Evolutionary conservation across 805 yeast species (phyloP), one percentile per base, ranked within the genome.

Genomic region (Lachancea waltii): DNA sequence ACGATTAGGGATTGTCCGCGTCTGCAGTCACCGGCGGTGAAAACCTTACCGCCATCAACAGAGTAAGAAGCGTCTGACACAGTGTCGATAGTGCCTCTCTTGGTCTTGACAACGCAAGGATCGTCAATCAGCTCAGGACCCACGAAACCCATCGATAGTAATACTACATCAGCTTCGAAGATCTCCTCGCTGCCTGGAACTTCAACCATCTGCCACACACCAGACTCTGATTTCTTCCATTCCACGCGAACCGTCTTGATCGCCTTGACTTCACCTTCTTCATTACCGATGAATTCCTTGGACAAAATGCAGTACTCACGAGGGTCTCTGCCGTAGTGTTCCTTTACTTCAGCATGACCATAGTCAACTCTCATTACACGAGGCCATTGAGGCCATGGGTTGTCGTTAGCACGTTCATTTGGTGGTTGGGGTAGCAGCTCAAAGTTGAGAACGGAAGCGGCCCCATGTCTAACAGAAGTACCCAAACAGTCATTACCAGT

Each of bases 361-460:
- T 90, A 90, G 68, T 90, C 98, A 43, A 90, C 95, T 58, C 97
- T 78, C 82, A 92, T 90, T 55, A 92, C 77, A 61, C 96, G 75
- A 51, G 98, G 97, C 97, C 97, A 90, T 69, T 90, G 98, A 30
- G 98, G 98, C 98, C 98, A 90, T 64, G 98, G 97, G 67, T 90
- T 90, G 66, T 92, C 97, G 66, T 79, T 84, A 32, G 89, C 82
- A 63, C 97, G 77, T 42, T 76, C 73, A 21, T 72, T 72, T 25
- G 97, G 85, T 47, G 98, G 98, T 53, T 81, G 79, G 42, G 98
- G 98, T 52, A 90, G 71, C 60, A 90, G 73, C 69, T 90, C 98
- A 62, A 90, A 92, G 74, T 90, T 90, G 48, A 80, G 74, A 42
- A 92, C 96, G 7, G 95, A 83, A 61, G 84, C 79, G 46, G 97